Evolutionary conservation across 75 land plant species (phyloP).

Genomic region (Sequoia sempervirens): DNA sequence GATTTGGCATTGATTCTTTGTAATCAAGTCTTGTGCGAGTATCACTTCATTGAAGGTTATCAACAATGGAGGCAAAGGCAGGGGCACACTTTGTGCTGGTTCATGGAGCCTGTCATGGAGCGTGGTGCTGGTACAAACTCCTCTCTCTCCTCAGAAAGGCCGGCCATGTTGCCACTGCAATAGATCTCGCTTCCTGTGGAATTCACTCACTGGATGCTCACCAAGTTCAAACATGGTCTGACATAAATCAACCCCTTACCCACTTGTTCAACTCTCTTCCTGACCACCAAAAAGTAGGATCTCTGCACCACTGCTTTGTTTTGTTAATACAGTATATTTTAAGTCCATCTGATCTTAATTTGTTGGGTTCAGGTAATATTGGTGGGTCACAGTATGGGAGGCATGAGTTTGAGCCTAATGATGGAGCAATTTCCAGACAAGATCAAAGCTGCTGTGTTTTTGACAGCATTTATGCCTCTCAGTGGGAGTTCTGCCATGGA

Average conservation of each 20-base stretch:
- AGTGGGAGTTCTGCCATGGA: neutral
- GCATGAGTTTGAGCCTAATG: conserved; percentile 29
- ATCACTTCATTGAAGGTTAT: too few relatives aligned
- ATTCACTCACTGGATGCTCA: conserved; percentile 13
- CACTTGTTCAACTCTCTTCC: conserved; percentile 28
- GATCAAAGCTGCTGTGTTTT: conserved; percentile 34
- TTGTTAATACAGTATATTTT: neutral
- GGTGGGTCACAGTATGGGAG: conserved; percentile 50
- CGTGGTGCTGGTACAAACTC: conserved; percentile 59
- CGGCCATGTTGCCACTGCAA: conserved; percentile 38
- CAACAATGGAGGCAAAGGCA: neutral
- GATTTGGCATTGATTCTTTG: too few relatives aligned
- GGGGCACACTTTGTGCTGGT: conserved; percentile 41
- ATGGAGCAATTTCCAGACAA: conserved; percentile 42
- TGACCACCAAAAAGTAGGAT: conserved; percentile 31
- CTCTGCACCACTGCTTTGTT: conserved; percentile 50
- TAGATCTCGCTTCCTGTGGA: conserved; percentile 40
- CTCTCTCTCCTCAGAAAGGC: conserved; percentile 16
- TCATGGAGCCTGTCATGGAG: conserved; percentile 54
- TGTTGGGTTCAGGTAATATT: conserved; percentile 19
- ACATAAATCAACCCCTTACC: conserved; percentile 37
- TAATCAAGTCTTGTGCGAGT: too few relatives aligned
- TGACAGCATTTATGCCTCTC: conserved; percentile 34
- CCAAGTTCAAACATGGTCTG: conserved; percentile 24
- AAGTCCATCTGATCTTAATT: neutral